Conservation (phyloP, 2,329 filamentous ascomycete species). For the Periconia digitata region DNA sequence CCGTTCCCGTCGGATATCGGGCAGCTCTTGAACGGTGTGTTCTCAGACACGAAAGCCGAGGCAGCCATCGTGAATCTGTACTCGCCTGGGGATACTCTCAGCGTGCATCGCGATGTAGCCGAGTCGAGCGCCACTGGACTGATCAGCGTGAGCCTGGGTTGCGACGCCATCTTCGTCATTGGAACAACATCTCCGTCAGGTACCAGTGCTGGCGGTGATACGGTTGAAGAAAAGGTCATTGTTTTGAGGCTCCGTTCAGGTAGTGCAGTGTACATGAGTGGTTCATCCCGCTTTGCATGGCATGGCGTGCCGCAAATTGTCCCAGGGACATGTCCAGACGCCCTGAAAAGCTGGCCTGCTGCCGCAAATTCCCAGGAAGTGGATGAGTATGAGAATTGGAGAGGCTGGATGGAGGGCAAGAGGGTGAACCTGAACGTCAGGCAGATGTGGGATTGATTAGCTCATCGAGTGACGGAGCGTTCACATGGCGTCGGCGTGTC, state of each 20-base stretch:
- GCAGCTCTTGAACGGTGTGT: conserved; percentile 66
- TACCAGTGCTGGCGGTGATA: not conserved
- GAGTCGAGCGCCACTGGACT: conserved; percentile 78
- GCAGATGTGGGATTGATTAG: conserved; percentile 74
- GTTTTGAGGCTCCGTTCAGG: conserved; percentile 67
- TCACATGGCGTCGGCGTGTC: not conserved
- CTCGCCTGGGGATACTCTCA: conserved; percentile 84
- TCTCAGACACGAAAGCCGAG: conserved; percentile 76
- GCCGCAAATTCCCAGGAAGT: conserved; percentile 44
- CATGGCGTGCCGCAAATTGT: conserved; percentile 91
- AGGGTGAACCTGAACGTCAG: conserved; percentile 90
- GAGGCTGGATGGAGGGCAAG: conserved; percentile 85
- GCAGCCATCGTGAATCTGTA: conserved; percentile 96
- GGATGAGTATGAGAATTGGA: conserved; percentile 66
- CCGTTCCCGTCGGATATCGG: conserved; percentile 75
- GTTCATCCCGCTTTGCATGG: conserved; percentile 83
- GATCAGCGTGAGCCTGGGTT: conserved; percentile 85
- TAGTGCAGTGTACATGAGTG: conserved; percentile 87
- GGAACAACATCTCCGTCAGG: conserved; percentile 46
- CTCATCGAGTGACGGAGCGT: no score
- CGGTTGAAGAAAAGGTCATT: conserved; percentile 19
- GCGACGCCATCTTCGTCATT: conserved; percentile 85
- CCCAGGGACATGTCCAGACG: conserved; percentile 73
- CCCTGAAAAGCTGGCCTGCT: conserved; percentile 73
- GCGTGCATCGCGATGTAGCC: conserved; percentile 90